Evolutionary conservation across 108 stramenopile genomes (phyloP).

Genomic region (Pseudonitzschia delicatissima): DNA sequence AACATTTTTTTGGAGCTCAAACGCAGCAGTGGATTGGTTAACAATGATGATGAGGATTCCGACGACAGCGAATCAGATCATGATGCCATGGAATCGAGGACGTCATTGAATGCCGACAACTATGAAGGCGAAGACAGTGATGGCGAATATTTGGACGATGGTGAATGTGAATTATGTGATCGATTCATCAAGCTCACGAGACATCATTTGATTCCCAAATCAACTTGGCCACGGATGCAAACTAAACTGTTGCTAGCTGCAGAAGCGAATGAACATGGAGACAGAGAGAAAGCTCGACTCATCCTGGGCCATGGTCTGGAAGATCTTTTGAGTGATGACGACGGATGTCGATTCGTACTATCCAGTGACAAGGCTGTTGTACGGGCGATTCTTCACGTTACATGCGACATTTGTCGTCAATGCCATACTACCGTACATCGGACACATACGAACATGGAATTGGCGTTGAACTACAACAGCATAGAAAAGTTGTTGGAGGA

Average conservation of each 20-base stretch:
- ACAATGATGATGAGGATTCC: background rate
- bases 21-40: background rate
- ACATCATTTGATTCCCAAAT: constrained; percentile 70
- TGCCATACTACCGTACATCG: constrained; percentile 62
- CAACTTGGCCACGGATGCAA: constrained; percentile 57
- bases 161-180: constrained; percentile 80
- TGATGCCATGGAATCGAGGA: background rate
- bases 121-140: constrained; percentile 17
- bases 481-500: constrained; percentile 50
- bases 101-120: background rate
- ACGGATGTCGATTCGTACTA: background rate
- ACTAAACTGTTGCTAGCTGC: constrained; percentile 51
- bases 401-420: constrained; percentile 59
- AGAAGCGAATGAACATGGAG: constrained; percentile 20
- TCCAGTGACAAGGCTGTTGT: constrained; percentile 6
- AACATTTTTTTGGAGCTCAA: background rate
- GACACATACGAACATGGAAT: constrained; percentile 55
- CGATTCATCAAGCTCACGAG: constrained; percentile 55
- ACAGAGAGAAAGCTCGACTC: constrained; percentile 25
- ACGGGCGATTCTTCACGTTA: constrained; percentile 36
- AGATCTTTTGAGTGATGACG: constrained; percentile 15
- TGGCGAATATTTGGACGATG: constrained; percentile 41
- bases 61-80: no score
- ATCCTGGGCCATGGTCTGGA: constrained; percentile 41
- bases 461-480: constrained; percentile 59